Percentiles rank a stretch among this genome's conserved stretches.
Conservation (phyloP, 768 basidiomycete species). For the Cubamyces lactineus region DNA sequence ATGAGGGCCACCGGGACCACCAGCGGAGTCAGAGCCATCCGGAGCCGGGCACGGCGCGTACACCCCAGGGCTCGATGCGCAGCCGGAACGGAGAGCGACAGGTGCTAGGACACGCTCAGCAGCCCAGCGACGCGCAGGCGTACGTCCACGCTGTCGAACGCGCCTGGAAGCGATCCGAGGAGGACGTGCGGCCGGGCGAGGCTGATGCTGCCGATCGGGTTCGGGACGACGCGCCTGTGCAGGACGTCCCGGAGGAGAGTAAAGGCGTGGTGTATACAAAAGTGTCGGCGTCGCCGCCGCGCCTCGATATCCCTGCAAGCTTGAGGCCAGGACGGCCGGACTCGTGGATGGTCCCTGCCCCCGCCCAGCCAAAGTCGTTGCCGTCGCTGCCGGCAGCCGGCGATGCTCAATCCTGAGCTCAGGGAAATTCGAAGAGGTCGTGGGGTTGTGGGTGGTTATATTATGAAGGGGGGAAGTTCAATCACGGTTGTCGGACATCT, state of each 20-base stretch:
- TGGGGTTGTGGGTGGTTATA: too few species aligned
- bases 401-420: neutral
- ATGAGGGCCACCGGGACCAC: neutral
- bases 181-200: neutral
- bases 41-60: neutral
- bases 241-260: neutral
- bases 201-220: neutral
- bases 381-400: neutral
- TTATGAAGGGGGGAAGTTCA: too few species aligned
- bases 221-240: neutral
- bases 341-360: constrained; percentile 1
- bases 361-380: neutral
- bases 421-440: too few species aligned
- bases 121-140: constrained; percentile 19
- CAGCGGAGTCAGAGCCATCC: neutral
- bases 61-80: neutral
- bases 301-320: constrained; percentile 13
- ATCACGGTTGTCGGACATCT: too few species aligned
- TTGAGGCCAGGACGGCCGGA: constrained; percentile 11
- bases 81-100: neutral
- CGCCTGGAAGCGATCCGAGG: constrained; percentile 3
- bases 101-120: neutral
- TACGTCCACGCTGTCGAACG: constrained; percentile 4
- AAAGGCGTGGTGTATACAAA: neutral
- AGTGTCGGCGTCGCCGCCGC: constrained; percentile 1